A percentile compares a stretch with the other conserved stretches of the same genome.
Evolutionary conservation across 805 yeast genomes (phyloP).

Genomic region (Yamadazyma tumulicola): DNA sequence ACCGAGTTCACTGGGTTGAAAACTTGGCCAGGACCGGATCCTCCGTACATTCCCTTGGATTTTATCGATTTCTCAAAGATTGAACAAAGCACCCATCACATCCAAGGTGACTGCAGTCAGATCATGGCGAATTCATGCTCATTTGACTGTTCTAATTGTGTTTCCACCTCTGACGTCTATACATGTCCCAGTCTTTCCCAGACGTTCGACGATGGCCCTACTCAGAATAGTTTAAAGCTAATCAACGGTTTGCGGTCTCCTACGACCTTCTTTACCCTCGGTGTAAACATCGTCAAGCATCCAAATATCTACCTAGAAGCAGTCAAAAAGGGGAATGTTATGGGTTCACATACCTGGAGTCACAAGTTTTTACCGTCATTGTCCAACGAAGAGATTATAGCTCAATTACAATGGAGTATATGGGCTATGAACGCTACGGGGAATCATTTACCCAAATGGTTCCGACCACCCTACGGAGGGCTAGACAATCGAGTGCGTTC

Average conservation of each 20-base stretch:
- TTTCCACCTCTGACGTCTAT: conserved; percentile 68
- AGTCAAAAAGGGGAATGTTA: conserved; percentile 62
- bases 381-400: conserved; percentile 75
- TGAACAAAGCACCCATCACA: conserved; percentile 45
- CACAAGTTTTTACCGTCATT: conserved; percentile 80
- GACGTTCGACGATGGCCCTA: conserved; percentile 95
- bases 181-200: conserved; percentile 77
- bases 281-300: conserved; percentile 69
- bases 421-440: conserved; percentile 99
- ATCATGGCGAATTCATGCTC: conserved; percentile 46
- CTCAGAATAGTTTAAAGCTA: conserved; percentile 62
- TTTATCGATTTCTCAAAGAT: conserved; percentile 57
- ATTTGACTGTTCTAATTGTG: conserved; percentile 82
- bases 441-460: conserved; percentile 83
- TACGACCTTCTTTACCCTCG: conserved; percentile 82
- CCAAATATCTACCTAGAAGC: conserved; percentile 69
- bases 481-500: conserved; percentile 81
- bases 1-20: conserved; percentile 65
- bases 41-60: conserved; percentile 83
- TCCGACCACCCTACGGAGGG: conserved; percentile 96
- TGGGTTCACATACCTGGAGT: conserved; percentile 92
- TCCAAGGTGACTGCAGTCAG: conserved; percentile 53
- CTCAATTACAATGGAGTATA: conserved; percentile 90
- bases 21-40: conserved; percentile 83
- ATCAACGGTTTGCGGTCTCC: conserved; percentile 48